Base-by-base conservation (phyloP, 305 asterid species). In the Fraxinus nigra region DNA sequence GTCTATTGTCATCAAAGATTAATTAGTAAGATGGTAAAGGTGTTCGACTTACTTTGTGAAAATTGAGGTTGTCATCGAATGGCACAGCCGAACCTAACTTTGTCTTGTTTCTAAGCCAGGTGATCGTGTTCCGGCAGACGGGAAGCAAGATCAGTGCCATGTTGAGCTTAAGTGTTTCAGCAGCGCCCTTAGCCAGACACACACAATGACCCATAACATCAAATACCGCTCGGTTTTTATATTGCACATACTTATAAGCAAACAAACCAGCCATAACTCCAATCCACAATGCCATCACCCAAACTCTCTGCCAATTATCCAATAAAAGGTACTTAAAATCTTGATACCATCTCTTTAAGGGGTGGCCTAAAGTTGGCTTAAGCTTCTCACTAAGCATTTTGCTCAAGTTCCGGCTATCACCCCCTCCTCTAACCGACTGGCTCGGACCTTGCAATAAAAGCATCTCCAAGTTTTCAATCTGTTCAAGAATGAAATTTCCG, bases 101-200 rank as follows among this genome's bases (percentile, higher is more conserved):
- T 24, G 98, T 95, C 91, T 91, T 95, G 94, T 92, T 92, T 70
- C 98, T 78, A 16, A 95, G 98, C 98, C 98, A 95, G 0, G 97
- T 93, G 81, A 95, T 93, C 28, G 95, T 93, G 88, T 95, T 95
- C 34, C 98, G 84, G 77, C 97, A 95, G 13, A 95, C 97, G 0
- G 97, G 98, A 0, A 95, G 89, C 69, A 95, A 75, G 38, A 95
- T 91, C 63, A 95, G 34, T 0, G 98, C 97, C 98, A 95, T 95
- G 90, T 95, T 95, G 16, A 95, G 90, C 92, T 93, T 95, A 11
- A 92, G 91, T 4, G 95, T 91, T 89, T 95, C 98, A 11, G 98
- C 98, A 0, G 94, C 98, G 0, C 98, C 98, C 83, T 95, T 95
- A 7, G 98, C 98, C 72, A 92, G 3, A 86, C 94, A 92, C 79